Evolutionary conservation across 148 eudicot genomes (phyloP).

Genomic region (Camellia japonica): DNA sequence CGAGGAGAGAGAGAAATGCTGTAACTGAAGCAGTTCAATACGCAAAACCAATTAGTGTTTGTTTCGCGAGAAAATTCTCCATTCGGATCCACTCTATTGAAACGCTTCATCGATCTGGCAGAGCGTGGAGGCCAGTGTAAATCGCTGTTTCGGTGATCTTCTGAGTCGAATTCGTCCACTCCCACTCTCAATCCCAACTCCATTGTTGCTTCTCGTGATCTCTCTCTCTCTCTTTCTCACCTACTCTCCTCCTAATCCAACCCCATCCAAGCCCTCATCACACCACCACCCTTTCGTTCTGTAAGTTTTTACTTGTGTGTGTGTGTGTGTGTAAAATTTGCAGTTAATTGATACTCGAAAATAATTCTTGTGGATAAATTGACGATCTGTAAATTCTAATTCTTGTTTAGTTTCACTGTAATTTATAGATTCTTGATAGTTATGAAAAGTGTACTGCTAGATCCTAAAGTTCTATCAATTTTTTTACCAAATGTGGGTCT

Average conservation of each 20-base stretch:
- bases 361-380: background rate
- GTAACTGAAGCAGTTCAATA: background rate
- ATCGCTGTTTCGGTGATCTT: background rate
- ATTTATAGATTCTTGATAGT: background rate
- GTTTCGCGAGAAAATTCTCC: background rate
- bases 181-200: background rate
- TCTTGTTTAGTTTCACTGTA: background rate
- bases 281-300: background rate
- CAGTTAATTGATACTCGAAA: background rate
- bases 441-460: background rate
- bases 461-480: too few species aligned
- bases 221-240: background rate
- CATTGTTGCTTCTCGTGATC: background rate
- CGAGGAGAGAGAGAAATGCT: background rate
- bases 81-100: background rate
- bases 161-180: background rate
- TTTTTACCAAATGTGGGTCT: too few species aligned
- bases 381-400: background rate
- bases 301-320: background rate
- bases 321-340: background rate
- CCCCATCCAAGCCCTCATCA: background rate
- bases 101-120: background rate
- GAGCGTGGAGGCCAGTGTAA: background rate
- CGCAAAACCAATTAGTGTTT: background rate
- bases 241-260: background rate